Evolutionary conservation across 208 protist species (phyloP).

Genomic region (Trypanosoma scelopori): DNA sequence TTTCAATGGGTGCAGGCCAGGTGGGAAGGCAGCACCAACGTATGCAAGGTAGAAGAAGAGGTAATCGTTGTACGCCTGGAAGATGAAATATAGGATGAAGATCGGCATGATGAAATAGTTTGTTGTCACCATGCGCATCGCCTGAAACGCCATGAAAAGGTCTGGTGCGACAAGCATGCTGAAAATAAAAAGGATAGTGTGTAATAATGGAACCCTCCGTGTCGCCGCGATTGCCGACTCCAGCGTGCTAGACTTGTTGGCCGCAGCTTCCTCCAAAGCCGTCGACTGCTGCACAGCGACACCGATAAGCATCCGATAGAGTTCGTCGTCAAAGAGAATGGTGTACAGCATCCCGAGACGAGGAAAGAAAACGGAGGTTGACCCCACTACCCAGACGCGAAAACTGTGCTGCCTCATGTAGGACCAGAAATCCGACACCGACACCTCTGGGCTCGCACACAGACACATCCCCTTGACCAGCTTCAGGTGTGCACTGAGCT

Average conservation of each 20-base stretch:
- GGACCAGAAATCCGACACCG: slow-evolving; percentile 35
- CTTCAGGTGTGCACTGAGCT: slow-evolving; percentile 50
- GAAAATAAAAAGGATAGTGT: slow-evolving; percentile 34
- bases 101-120: slow-evolving; percentile 56
- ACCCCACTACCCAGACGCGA: slow-evolving; percentile 43
- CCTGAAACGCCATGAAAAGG: slow-evolving; percentile 45
- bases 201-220: slow-evolving; percentile 13
- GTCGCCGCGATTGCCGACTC: not conserved
- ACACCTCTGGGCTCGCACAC: slow-evolving; percentile 5
- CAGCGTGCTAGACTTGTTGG: too few species aligned
- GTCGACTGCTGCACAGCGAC: slow-evolving; percentile 5
- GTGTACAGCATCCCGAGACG: slow-evolving; percentile 40
- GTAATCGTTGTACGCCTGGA: slow-evolving; percentile 43
- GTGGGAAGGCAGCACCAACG: slow-evolving; percentile 28
- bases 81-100: slow-evolving; percentile 44
- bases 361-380: slow-evolving; percentile 41
- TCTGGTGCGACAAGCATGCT: slow-evolving; percentile 38
- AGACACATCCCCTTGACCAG: slow-evolving; percentile 38
- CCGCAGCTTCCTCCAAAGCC: slow-evolving; percentile 10
- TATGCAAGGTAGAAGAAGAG: slow-evolving; percentile 34
- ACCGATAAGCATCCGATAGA: slow-evolving; percentile 33
- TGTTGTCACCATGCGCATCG: slow-evolving; percentile 22
- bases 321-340: slow-evolving; percentile 40
- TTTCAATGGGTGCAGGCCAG: slow-evolving; percentile 14
- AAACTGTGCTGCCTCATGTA: slow-evolving; percentile 41